Percentiles rank a stretch among this genome's conserved stretches.
Conservation (phyloP, 108 stramenopile species). For the Conticribra weissflogii region DNA sequence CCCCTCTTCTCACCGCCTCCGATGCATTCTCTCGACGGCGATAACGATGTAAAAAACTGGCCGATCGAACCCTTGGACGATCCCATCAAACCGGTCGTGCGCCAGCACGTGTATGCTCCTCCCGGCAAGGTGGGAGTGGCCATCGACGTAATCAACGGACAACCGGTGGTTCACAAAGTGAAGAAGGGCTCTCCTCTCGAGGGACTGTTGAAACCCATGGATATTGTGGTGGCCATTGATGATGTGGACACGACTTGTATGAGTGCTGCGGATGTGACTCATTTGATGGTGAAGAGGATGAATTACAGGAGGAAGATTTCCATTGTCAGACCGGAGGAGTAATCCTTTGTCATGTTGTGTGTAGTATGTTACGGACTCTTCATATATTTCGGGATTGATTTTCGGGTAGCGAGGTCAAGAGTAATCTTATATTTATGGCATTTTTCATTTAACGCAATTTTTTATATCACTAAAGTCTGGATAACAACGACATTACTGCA, state of each 20-base stretch:
- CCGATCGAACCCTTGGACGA: no score
- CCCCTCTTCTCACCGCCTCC: conserved; percentile 9
- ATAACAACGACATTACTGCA: no score
- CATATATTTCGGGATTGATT: no score
- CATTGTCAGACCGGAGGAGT: conserved; percentile 47
- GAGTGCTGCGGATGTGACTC: conserved; percentile 52
- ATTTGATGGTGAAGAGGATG: conserved; percentile 60
- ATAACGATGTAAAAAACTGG: background rate
- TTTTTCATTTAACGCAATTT: no score
- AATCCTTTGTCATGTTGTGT: no score
- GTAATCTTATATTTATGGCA: no score
- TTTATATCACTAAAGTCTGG: no score
- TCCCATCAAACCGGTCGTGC: background rate
- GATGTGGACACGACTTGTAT: conserved; percentile 51
- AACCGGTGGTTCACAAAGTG: conserved; percentile 52
- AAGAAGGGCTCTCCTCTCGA: conserved; percentile 48
- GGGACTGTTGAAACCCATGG: conserved; percentile 35
- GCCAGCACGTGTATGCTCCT: conserved; percentile 43
- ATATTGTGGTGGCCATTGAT: conserved; percentile 49
- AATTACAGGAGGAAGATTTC: conserved; percentile 59
- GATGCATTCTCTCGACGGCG: conserved; percentile 1
- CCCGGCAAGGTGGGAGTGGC: conserved; percentile 55
- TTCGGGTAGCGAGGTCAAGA: no score
- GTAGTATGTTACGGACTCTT: no score
- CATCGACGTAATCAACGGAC: conserved; percentile 48